Base-by-base conservation (phyloP, 352 stramenopile species). In the Phytophthora cryptogea region DNA sequence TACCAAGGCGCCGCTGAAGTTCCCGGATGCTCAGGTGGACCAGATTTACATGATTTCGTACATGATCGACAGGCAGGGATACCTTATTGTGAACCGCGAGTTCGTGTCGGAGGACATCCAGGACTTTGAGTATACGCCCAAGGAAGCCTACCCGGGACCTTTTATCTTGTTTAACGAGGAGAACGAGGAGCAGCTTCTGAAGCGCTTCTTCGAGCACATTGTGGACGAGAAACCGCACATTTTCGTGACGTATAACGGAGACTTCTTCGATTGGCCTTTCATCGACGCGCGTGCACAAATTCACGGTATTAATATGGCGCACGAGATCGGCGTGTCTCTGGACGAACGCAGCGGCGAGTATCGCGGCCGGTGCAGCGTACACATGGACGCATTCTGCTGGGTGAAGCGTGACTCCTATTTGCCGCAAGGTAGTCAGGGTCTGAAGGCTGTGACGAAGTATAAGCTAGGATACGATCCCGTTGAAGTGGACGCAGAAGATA, bases 191-290 rank as follows among this genome's bases (percentile, higher is more conserved):
- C 68, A 74, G 16, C 46, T 96, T 31, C 71, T 98, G 7, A 77
- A 82, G 8, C 78, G 86, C 6, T 98, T 98, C 58, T 92, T 98
- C 28, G 68, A 87, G 5, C 95, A 98, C 46, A 86, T 97, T 41
- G 71, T 94, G 37, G 89, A 96, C 27, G 68, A 92, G n/a, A 82
- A 89, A 45, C 97, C 97, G 16, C 97, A 99, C 74, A 98, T 99
- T 72, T 98, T 98, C 56, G 97, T 99, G 20, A 99, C 97, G 10
- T 99, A 99, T 78, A 99, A 99, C 82, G 97, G 97, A 40, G 97
- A 99, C 69, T 99, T 97, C 58, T 99, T 99, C 74, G 97, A 99
- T 89, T 99, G 96, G 96, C 97, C 97, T 0, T 99, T 99, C 75
- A 76, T 99, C 17, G 94, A 99, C 26, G 70, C 79, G n/a, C 86